Conservation (phyloP, 192 early-diverging fungal species). For the Coemansia pectinata region DNA sequence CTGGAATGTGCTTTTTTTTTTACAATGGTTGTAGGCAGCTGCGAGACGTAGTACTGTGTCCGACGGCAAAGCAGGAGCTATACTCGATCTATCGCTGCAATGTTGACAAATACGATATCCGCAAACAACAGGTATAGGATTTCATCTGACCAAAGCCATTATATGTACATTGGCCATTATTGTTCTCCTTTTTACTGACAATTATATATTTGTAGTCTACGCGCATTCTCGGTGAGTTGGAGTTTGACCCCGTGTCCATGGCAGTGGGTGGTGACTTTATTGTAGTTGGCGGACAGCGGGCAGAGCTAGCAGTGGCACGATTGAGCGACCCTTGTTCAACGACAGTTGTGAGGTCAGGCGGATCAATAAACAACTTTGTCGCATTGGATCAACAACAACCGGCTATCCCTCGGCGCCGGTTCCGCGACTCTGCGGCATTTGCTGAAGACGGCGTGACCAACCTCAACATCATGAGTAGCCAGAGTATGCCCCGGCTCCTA, state of each 20-base stretch:
- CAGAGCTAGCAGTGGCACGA: slow-evolving; percentile 74
- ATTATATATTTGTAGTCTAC: slow-evolving; percentile 43
- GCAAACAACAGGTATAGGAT: slow-evolving; percentile 37
- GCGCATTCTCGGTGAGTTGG: slow-evolving; percentile 68
- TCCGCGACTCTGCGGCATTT: slow-evolving; percentile 54
- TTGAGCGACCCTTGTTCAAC: slow-evolving; percentile 35
- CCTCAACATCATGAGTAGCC: slow-evolving; percentile 54
- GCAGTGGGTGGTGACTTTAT: slow-evolving; percentile 77
- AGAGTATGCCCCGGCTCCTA: slow-evolving; percentile 67
- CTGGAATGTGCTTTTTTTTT: not conserved
- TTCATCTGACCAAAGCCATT: not conserved
- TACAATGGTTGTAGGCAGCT: slow-evolving; percentile 90
- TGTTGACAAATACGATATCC: slow-evolving; percentile 58
- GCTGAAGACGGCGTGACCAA: slow-evolving; percentile 85
- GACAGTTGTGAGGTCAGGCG: slow-evolving; percentile 34
- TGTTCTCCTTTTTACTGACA: slow-evolving; percentile 7
- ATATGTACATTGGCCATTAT: slow-evolving; percentile 3
- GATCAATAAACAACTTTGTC: slow-evolving; percentile 54
- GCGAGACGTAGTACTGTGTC: slow-evolving; percentile 83
- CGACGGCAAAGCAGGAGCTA: slow-evolving; percentile 69
- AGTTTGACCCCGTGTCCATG: slow-evolving; percentile 78
- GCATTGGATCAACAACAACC: slow-evolving; percentile 33
- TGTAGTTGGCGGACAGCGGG: slow-evolving; percentile 89
- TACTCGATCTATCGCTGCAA: slow-evolving; percentile 67
- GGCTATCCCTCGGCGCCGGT: slow-evolving; percentile 28